Percentiles rank a stretch among this genome's conserved stretches.
Conservation (phyloP, 2,329 filamentous ascomycete species). For the Colletotrichum spinosum region DNA sequence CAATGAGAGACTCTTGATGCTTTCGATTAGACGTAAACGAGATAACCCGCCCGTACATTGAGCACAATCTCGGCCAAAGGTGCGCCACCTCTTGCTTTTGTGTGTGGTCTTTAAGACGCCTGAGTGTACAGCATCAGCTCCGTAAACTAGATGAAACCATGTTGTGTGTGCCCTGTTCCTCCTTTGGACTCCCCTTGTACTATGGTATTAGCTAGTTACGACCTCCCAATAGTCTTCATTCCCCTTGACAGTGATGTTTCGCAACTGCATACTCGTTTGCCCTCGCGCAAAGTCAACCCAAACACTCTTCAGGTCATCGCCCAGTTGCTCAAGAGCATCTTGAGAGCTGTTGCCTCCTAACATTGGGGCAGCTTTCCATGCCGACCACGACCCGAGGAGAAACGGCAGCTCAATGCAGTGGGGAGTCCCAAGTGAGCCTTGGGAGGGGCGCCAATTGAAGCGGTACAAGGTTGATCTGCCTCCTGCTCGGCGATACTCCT, state of each 20-base stretch:
- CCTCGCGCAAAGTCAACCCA: conserved; percentile 38
- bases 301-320: conserved; percentile 28
- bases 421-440: conserved; percentile 26
- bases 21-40: no score
- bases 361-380: conserved; percentile 40
- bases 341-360: conserved; percentile 18
- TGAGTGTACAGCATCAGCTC: no score
- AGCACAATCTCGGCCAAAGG: no score
- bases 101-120: no score
- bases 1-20: no score
- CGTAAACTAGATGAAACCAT: no score
- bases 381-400: conserved; percentile 32
- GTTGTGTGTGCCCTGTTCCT: no score
- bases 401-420: conserved; percentile 39
- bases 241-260: not conserved
- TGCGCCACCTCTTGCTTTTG: no score
- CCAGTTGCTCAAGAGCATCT: conserved; percentile 25
- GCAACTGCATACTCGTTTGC: not conserved
- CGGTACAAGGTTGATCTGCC: conserved; percentile 18
- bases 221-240: conserved; percentile 1
- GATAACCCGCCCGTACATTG: no score
- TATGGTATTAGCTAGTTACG: not conserved
- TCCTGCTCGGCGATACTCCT: conserved; percentile 5
- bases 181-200: no score
- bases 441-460: conserved; percentile 26